Base-by-base conservation (phyloP, 179 eudicot species). In the Nepenthes alata region DNA sequence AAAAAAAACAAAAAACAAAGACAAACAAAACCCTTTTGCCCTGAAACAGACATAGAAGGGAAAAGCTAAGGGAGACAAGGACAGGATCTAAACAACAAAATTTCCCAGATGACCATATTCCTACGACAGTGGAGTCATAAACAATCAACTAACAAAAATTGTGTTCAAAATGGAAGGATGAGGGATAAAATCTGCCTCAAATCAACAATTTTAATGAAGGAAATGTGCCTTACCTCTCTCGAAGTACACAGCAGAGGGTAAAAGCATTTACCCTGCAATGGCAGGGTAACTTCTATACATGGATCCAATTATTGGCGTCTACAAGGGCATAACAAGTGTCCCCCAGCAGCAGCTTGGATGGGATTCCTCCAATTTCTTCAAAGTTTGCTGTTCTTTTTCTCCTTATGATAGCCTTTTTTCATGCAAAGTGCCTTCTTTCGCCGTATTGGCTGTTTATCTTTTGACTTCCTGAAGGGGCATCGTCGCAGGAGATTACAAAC, bases 211-310 rank as follows among this genome's bases (percentile, higher is more conserved):
- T 52, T 52, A 52, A n/a, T 16, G 16, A 52, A 5, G 2, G 14
- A 52, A 11, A 14, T 52, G 14, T 52, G 6, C 16, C 3, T 12
- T 50, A 10, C 2, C 15, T 71, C 78, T 64, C 69, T 73, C 70
- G 67, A 72, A 75, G 70, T 81, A 75, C 82, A 75, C 63, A 62
- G 71, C 67, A 71, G 70, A 56, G 61, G 77, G 74, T 59, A 13
- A 4, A 15, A 54, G 60, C 63, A 67, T 65, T 70, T 65, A 74
- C 75, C 83, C 83, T 66, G 80, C 54, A 79, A 85, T 81, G 79
- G 80, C 82, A 78, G 83, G 85, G 78, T 51, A 51, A 62, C 61
- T 77, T 82, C 87, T 85, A 75, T 85, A 82, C 91, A 80, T 52
- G 74, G 64, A 69, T 65, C 51, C 45, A 53, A 64, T 72, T 75